These are phyloP conservation scores for Seiridium cupressi DNA, from an alignment of 2,329 filamentous ascomycete species.

Conservation along the genomic window DNA sequence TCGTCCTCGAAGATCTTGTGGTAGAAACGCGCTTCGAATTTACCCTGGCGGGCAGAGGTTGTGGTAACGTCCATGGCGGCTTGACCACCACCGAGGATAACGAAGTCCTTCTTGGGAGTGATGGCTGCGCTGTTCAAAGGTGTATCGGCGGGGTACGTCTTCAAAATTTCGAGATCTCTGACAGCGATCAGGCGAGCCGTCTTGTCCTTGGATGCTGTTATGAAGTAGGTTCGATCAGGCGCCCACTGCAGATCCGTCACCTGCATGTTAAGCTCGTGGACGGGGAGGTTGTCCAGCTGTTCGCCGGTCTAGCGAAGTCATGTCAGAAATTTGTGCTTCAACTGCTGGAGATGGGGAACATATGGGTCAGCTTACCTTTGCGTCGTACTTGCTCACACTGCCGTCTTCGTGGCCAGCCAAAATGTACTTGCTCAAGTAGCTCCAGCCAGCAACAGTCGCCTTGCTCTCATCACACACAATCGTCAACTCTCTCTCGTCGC, in stretches of 20 bases:
- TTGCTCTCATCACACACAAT: slow-evolving; percentile 97
- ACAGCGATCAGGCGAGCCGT: slow-evolving; percentile 81
- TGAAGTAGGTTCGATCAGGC: slow-evolving; percentile 92
- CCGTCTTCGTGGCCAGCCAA: slow-evolving; percentile 97
- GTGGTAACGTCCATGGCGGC: slow-evolving; percentile 99
- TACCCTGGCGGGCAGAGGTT: slow-evolving; percentile 89
- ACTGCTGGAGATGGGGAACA: not conserved
- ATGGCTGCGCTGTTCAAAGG: slow-evolving; percentile 95
- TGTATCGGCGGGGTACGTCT: slow-evolving; percentile 89
- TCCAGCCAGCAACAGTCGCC: slow-evolving; percentile 96
- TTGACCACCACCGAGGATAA: slow-evolving; percentile 96
- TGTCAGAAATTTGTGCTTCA: slow-evolving; percentile 9
- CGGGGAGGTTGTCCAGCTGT: slow-evolving; percentile 73
- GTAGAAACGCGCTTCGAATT: slow-evolving; percentile 99
- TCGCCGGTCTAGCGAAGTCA: slow-evolving; percentile 64
- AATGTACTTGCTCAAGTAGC: slow-evolving; percentile 91
- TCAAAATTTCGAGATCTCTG: slow-evolving; percentile 85
- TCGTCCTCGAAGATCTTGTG: slow-evolving; percentile 99
- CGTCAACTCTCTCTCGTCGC: slow-evolving; percentile 75
- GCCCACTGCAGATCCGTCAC: slow-evolving; percentile 97
- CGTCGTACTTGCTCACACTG: slow-evolving; percentile 86
- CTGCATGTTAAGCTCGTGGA: slow-evolving; percentile 78
- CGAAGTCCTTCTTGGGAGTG: slow-evolving; percentile 93
- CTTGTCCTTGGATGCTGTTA: slow-evolving; percentile 98
- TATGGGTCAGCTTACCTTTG: slow-evolving; percentile 59